Evolutionary conservation across 306 rosid genomes (phyloP).

Genomic region (Cajanus cajan): DNA sequence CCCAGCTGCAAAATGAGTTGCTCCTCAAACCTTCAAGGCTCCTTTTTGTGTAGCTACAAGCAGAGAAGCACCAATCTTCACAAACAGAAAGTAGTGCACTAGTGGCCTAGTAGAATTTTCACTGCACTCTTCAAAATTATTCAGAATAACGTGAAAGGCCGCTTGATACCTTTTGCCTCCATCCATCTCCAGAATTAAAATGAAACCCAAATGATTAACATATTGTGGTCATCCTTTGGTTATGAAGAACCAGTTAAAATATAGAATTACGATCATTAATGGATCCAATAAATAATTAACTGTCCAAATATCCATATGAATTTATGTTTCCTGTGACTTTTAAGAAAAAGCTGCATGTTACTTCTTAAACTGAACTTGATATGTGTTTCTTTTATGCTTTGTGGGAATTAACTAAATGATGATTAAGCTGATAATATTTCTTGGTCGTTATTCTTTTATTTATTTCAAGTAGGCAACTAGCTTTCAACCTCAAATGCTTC

Average conservation of each 20-base stretch:
- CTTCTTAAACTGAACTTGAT: not conserved
- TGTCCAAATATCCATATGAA: not conserved
- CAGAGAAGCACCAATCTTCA: no score
- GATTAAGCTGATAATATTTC: slow-evolving; percentile 21
- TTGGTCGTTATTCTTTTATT: slow-evolving; percentile 35
- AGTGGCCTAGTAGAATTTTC: no score
- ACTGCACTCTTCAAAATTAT: no score
- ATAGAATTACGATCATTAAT: not conserved
- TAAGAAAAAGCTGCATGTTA: not conserved
- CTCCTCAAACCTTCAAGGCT: no score
- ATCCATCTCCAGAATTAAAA: slow-evolving; percentile 25
- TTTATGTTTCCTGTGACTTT: slow-evolving; percentile 4
- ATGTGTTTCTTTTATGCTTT: slow-evolving; percentile 15
- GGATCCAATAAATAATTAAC: not conserved
- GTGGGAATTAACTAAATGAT: not conserved
- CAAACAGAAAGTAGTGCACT: no score
- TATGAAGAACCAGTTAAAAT: not conserved
- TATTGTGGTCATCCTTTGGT: not conserved
- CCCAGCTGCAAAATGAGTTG: no score
- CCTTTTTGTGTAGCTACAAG: no score
- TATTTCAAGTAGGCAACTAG: slow-evolving; percentile 78
- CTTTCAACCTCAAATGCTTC: slow-evolving; percentile 90
- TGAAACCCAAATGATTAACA: no score
- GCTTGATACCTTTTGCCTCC: no score
- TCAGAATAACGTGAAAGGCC: no score